Base-by-base conservation (phyloP, 108 stramenopile species). In the Licmophora abbreviata region DNA sequence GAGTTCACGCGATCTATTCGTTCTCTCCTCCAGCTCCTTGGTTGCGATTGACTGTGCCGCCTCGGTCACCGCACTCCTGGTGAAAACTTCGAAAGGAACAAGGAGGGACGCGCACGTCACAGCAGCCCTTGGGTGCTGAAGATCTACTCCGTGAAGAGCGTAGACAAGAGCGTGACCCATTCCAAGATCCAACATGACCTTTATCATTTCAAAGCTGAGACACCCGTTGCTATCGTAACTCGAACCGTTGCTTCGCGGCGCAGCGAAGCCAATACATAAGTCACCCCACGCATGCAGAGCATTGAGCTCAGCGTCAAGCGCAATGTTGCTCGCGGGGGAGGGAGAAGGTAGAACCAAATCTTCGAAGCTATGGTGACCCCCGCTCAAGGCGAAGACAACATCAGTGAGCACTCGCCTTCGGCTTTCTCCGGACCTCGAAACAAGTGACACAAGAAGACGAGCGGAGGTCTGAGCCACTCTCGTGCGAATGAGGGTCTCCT, bases 381-480 rank as follows among this genome's bases (percentile, higher is more conserved):
- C 69, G 53, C 77, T 85, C 34, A 95, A 32, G 1, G 92, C 92
- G 61, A 81, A 78, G 23, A 69, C 56, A 11, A 96, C 64, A 38
- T 96, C 93, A 12, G 79, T 50, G 27, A 96, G 60, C 15, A 94
- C 90, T 29, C 90, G 67, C 36, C 85, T 73, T n/a, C 95, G 68
- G 2, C 92, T 90, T 52, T 96, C 95, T 7, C 95, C 93, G 32
- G 85, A 83, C 9, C 95, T 61, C 29, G 93, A 92, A 12, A 91
- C 84, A 17, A 96, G 74, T 14, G 83, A 79, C 14, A 91, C 68
- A 8, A 94, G 54, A 11, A 94, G 59, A 22, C 87, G 49, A n/a
- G 86, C 86, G 32, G 81, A 41, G 26, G 78, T 51, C 57, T 90
- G 88, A 12, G 67, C 68, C 4, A 71, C 54, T 61, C 74, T 74